Percentiles rank a stretch among this genome's conserved stretches.
Conservation (phyloP, 2,329 filamentous ascomycete genomes). For the Cladosporium velox region DNA sequence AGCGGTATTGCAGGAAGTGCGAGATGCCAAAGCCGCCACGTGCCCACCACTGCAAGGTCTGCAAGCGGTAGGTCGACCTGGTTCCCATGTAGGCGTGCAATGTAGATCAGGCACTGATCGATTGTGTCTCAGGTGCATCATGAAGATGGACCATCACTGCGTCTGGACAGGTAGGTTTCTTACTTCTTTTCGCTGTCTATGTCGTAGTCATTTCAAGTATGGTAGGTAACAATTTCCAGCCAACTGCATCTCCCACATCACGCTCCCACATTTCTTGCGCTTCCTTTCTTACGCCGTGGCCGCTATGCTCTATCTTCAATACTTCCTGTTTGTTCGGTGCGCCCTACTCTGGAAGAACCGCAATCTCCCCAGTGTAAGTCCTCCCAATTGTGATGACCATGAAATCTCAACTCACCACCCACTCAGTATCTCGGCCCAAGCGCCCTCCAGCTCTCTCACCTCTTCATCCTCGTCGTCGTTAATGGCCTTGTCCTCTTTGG, state of each 20-base stretch:
- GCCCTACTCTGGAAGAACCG: slow-evolving; percentile 64
- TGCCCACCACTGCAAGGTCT: slow-evolving; percentile 79
- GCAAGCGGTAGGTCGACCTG: slow-evolving; percentile 56
- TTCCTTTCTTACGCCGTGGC: slow-evolving; percentile 71
- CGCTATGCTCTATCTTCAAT: slow-evolving; percentile 62
- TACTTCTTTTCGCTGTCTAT: not conserved
- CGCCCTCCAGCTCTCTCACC: slow-evolving; percentile 57
- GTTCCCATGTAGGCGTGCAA: not conserved
- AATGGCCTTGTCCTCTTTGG: slow-evolving; percentile 63
- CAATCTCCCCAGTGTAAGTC: slow-evolving; percentile 64
- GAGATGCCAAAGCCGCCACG: slow-evolving; percentile 71
- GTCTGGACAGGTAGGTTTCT: slow-evolving; percentile 66
- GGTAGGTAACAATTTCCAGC: slow-evolving; percentile 39
- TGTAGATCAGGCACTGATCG: not conserved
- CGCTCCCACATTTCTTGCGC: slow-evolving; percentile 79
- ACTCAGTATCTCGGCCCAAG: slow-evolving; percentile 69
- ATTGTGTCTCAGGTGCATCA: slow-evolving; percentile 53
- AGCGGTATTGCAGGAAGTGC: slow-evolving; percentile 76
- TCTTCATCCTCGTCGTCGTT: slow-evolving; percentile 62
- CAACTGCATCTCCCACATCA: slow-evolving; percentile 81
- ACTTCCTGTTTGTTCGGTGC: slow-evolving; percentile 62
- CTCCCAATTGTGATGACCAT: not conserved
- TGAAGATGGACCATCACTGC: slow-evolving; percentile 85
- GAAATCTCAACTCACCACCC: not conserved
- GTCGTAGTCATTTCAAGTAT: not conserved